Conservation (phyloP, 177 flowering plant species). For the Vitis hybrid region DNA sequence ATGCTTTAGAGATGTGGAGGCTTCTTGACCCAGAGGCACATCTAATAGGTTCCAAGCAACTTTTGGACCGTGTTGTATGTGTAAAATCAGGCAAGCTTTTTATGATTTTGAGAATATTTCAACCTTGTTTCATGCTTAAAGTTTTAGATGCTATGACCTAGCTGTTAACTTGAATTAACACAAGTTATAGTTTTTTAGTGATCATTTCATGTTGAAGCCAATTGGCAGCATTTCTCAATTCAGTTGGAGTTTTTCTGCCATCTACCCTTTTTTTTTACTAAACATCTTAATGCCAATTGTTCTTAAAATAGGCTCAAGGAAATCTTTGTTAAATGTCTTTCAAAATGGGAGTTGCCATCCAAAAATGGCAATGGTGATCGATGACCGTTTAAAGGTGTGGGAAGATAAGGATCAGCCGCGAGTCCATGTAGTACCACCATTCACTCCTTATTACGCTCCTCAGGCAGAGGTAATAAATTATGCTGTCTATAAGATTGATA, state of each 20-base stretch:
- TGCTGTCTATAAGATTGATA: neutral
- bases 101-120: neutral
- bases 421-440: slow-evolving; percentile 97
- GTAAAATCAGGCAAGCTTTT: slow-evolving; percentile 77
- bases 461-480: slow-evolving; percentile 81
- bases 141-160: neutral
- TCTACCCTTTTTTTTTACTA: neutral
- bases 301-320: slow-evolving; percentile 56
- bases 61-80: slow-evolving; percentile 80
- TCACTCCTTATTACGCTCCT: slow-evolving; percentile 96
- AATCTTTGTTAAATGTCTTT: slow-evolving; percentile 86
- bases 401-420: slow-evolving; percentile 93
- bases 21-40: slow-evolving; percentile 92
- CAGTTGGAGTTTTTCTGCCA: neutral
- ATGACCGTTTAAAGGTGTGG: slow-evolving; percentile 96
- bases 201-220: neutral
- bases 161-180: no score
- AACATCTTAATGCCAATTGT: neutral
- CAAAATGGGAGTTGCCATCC: slow-evolving; percentile 86
- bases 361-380: slow-evolving; percentile 99
- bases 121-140: neutral
- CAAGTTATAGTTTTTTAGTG: neutral
- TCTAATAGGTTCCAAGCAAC: slow-evolving; percentile 68
- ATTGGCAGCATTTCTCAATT: neutral
- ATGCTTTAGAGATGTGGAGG: slow-evolving; percentile 99